Evolutionary conservation across 208 protist species (phyloP).

Genomic region (Crithidia bombi): DNA sequence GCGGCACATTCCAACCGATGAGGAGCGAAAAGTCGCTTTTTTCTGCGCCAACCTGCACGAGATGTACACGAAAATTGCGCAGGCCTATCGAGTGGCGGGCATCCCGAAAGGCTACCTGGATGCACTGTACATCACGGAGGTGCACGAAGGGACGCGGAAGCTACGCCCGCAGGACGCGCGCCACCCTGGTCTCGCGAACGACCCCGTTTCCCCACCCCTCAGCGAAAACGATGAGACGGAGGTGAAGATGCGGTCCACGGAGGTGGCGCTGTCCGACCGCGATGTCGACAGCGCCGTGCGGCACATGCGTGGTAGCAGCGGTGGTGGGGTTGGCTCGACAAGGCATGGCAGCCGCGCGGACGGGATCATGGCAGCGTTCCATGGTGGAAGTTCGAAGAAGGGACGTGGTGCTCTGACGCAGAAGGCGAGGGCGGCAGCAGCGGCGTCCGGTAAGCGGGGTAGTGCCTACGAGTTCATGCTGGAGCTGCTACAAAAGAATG

Average conservation of each 20-base stretch:
- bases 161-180: constrained; percentile 14
- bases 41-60: constrained; percentile 4
- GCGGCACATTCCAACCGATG: constrained; percentile 2
- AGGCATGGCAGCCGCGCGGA: no score
- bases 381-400: constrained; percentile 5
- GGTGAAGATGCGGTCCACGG: constrained; percentile 3
- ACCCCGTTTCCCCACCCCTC: not conserved
- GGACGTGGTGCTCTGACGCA: not conserved
- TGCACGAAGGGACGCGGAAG: constrained; percentile 7
- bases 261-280: constrained; percentile 3
- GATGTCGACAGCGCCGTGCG: not conserved
- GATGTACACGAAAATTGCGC: constrained; percentile 10
- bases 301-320: not conserved
- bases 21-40: constrained; percentile 7
- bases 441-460: not conserved
- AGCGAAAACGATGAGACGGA: not conserved
- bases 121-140: constrained; percentile 24
- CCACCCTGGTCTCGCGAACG: not conserved
- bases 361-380: no score
- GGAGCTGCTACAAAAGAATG: constrained; percentile 39
- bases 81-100: constrained; percentile 16
- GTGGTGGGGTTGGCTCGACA: no score
- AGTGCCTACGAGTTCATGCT: constrained; percentile 35
- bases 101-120: constrained; percentile 32
- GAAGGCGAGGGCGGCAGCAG: not conserved